Conservation (phyloP, 2,329 filamentous ascomycete species). For the Elsinoe necatrix region DNA sequence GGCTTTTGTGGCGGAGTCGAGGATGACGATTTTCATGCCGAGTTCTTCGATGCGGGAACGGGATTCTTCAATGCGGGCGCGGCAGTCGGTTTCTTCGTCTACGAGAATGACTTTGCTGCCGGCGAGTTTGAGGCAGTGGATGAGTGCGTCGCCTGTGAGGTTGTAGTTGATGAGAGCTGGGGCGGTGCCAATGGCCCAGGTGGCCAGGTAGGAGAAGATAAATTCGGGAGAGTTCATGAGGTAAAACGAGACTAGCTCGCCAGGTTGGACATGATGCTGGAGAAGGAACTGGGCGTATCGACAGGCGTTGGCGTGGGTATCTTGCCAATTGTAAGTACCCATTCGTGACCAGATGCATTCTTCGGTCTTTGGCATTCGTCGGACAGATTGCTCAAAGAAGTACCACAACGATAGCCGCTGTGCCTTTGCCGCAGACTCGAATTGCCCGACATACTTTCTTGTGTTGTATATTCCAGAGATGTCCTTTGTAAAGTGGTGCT, state of each 20-base stretch:
- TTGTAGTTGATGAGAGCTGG: conserved; percentile 33
- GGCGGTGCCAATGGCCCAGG: conserved; percentile 25
- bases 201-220: conserved; percentile 26
- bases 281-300: conserved; percentile 57
- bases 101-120: conserved; percentile 38
- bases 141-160: conserved; percentile 27
- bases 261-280: conserved; percentile 26
- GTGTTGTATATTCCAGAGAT: conserved; percentile 39
- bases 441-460: conserved; percentile 37
- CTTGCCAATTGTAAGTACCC: conserved; percentile 51
- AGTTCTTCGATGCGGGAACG: conserved; percentile 41
- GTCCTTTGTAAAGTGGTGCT: conserved; percentile 59
- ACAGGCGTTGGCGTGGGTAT: conserved; percentile 48
- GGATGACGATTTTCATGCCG: conserved; percentile 48
- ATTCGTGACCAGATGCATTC: conserved; percentile 60
- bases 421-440: conserved; percentile 37
- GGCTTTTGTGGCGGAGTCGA: conserved; percentile 43
- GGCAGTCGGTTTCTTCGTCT: conserved; percentile 42
- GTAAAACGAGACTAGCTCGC: conserved; percentile 30
- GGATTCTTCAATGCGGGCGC: conserved; percentile 49
- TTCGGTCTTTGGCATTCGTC: conserved; percentile 28
- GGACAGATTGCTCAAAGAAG: conserved; percentile 48
- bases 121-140: conserved; percentile 32
- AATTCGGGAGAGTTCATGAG: conserved; percentile 31
- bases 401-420: conserved; percentile 57